Evolutionary conservation across 192 early-diverging fungal species (phyloP).

Genomic region (Coemansia sp.): DNA sequence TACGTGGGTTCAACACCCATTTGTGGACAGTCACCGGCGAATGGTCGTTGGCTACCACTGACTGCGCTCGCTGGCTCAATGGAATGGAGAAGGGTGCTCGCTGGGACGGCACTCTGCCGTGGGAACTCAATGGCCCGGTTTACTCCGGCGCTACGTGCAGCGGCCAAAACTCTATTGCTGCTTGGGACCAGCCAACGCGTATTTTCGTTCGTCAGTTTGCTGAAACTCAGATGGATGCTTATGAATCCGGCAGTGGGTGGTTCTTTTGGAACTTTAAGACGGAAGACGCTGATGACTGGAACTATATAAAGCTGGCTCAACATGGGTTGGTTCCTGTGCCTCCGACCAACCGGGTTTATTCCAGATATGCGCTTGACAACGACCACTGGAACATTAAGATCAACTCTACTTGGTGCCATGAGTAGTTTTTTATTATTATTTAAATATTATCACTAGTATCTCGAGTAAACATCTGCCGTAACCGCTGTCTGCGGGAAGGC

Average conservation of each 20-base stretch:
- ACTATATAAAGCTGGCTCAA: conserved; percentile 67
- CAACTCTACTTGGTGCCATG: conserved; percentile 36
- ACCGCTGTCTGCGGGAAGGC: conserved; percentile 18
- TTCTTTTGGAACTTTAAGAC: conserved; percentile 79
- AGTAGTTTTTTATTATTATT: conserved; percentile 6
- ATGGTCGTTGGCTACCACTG: conserved; percentile 68
- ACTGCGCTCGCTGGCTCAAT: conserved; percentile 71
- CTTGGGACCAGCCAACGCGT: conserved; percentile 54
- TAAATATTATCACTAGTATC: conserved; percentile 2
- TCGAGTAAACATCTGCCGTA: conserved; percentile 16
- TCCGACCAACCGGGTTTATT: conserved; percentile 39
- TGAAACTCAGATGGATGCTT: conserved; percentile 66
- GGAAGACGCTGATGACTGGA: conserved; percentile 68
- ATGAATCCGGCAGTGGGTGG: conserved; percentile 66
- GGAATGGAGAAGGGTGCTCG: conserved; percentile 59
- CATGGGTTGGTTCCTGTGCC: conserved; percentile 60
- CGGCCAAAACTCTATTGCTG: conserved; percentile 42
- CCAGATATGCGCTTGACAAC: conserved; percentile 37
- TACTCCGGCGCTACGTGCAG: conserved; percentile 55
- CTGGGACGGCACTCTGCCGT: conserved; percentile 61
- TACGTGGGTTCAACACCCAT: conserved; percentile 34
- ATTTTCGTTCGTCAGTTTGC: conserved; percentile 58
- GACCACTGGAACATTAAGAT: conserved; percentile 30
- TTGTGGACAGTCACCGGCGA: conserved; percentile 68
- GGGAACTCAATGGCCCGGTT: conserved; percentile 47